phyloP scores from a whole-genome alignment of 345 rosid species.

The Conringia planisiliqua region DNA sequence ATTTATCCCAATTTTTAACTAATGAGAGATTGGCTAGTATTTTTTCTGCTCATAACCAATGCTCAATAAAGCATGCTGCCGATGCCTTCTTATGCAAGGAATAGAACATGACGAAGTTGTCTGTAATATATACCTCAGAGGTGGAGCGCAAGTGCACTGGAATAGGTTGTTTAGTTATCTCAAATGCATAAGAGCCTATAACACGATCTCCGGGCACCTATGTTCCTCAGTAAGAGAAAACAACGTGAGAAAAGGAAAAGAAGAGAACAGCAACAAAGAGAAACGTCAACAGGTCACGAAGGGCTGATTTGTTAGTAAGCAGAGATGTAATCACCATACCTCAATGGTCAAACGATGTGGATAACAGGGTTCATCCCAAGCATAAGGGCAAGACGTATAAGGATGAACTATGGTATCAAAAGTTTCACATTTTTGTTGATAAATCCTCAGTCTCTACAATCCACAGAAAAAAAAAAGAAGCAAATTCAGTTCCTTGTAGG shows the following conservation, averaged over 20 bases:
- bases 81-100: background rate
- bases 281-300: background rate
- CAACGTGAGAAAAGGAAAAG: slow-evolving; percentile 1
- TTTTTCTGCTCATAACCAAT: background rate
- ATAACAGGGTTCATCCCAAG: slow-evolving; percentile 97
- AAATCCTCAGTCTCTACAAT: slow-evolving; percentile 69
- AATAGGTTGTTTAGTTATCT: slow-evolving; percentile 59
- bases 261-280: slow-evolving; percentile 1
- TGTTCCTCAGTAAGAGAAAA: slow-evolving; percentile 15
- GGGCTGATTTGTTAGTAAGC: background rate
- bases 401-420: slow-evolving; percentile 76
- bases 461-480: background rate
- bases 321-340: slow-evolving; percentile 41
- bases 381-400: slow-evolving; percentile 79
- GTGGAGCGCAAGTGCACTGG: slow-evolving; percentile 67
- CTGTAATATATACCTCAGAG: slow-evolving; percentile 52
- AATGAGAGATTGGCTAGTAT: background rate
- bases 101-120: background rate
- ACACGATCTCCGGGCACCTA: slow-evolving; percentile 91
- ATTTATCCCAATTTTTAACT: background rate
- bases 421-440: slow-evolving; percentile 86
- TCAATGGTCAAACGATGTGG: slow-evolving; percentile 84
- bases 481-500: slow-evolving; percentile 19
- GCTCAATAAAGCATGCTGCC: background rate
- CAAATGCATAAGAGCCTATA: slow-evolving; percentile 74